These are phyloP conservation scores for Rhodomyrtus tomentosa DNA, from an alignment of 345 rosid species.

Conservation along the genomic window DNA sequence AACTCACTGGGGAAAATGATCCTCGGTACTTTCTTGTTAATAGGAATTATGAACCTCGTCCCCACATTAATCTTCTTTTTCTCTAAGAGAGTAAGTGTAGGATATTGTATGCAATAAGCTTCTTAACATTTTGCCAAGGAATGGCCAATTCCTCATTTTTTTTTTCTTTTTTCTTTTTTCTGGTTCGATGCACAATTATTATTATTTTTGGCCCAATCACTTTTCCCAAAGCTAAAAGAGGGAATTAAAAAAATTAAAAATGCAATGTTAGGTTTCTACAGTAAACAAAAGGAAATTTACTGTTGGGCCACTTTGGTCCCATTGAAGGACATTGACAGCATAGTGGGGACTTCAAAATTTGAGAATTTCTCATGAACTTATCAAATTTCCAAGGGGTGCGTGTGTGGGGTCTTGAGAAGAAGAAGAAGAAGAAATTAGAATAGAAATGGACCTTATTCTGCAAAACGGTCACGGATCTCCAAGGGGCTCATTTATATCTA, in stretches of 20 bases:
- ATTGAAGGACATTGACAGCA: neutral
- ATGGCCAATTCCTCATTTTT: neutral
- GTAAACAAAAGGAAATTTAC: neutral
- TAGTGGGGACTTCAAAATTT: neutral
- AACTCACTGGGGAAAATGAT: no score
- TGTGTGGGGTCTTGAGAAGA: neutral
- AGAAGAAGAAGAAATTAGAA: neutral
- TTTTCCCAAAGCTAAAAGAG: neutral
- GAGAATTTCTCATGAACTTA: neutral
- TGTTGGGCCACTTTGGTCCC: neutral
- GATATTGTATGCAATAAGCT: neutral
- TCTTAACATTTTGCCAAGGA: neutral
- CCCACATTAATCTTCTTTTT: no score
- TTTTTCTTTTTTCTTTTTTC: fast-evolving
- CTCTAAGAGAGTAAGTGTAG: no score
- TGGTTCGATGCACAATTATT: neutral
- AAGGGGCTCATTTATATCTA: neutral
- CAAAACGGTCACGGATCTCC: neutral
- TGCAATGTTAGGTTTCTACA: neutral
- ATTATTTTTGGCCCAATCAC: neutral
- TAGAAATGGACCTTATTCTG: neutral
- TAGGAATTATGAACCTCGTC: no score
- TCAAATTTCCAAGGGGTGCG: neutral
- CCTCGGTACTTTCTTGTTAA: no score
- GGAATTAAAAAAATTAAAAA: neutral